Evolutionary conservation across 2,329 filamentous ascomycete species (phyloP).

Genomic region (Atkinsonella hypoxylon): DNA sequence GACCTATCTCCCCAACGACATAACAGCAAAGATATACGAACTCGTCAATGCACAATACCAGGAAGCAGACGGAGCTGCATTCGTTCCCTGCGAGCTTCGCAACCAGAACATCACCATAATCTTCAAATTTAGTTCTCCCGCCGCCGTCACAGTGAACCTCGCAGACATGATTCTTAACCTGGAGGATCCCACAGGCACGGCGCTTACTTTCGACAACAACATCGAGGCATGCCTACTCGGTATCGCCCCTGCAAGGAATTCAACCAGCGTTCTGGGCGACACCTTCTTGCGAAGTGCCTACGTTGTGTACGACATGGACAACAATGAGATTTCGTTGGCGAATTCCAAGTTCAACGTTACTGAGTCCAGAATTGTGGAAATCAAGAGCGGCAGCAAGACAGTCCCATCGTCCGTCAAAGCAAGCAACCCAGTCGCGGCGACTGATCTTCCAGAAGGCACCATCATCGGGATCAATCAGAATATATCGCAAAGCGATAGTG

Average conservation of each 20-base stretch:
- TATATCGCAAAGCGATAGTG: slow-evolving; percentile 3
- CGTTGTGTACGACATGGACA: slow-evolving; percentile 61
- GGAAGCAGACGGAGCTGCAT: slow-evolving; percentile 38
- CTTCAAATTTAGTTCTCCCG: slow-evolving; percentile 40
- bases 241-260: slow-evolving; percentile 43
- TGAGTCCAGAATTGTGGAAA: slow-evolving; percentile 39
- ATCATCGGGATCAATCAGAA: not conserved
- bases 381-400: slow-evolving; percentile 32
- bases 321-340: slow-evolving; percentile 59
- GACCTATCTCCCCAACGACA: slow-evolving; percentile 50
- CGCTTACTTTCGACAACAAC: slow-evolving; percentile 41
- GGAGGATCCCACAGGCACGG: slow-evolving; percentile 31
- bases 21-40: slow-evolving; percentile 42
- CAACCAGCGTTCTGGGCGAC: slow-evolving; percentile 56
- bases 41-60: slow-evolving; percentile 49
- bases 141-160: slow-evolving; percentile 41
- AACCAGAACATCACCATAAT: slow-evolving; percentile 28
- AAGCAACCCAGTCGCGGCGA: slow-evolving; percentile 35
- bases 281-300: slow-evolving; percentile 67
- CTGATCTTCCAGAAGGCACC: slow-evolving; percentile 24
- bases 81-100: slow-evolving; percentile 47
- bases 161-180: slow-evolving; percentile 47
- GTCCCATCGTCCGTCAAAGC: slow-evolving; percentile 45
- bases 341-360: slow-evolving; percentile 50
- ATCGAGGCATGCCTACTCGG: slow-evolving; percentile 53